These are phyloP conservation scores for Coccomyxa sp. DNA, from an alignment of 139 green algal species.

Conservation along the genomic window DNA sequence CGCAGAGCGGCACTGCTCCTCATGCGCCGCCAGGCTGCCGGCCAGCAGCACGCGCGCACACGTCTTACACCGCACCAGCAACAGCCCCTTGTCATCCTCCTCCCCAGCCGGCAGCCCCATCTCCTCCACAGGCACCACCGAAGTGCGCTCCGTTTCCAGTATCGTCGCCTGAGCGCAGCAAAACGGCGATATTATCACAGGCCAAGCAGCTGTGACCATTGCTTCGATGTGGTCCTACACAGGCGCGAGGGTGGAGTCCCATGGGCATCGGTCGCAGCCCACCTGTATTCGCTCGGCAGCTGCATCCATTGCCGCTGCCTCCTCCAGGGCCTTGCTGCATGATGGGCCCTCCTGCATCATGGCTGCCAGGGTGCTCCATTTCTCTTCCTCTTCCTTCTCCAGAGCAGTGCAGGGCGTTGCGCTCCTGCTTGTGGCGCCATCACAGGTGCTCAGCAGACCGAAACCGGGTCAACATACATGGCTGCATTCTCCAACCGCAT, in stretches of 20 bases:
- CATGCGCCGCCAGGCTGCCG: not conserved
- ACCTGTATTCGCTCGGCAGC: not conserved
- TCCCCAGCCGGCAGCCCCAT: not conserved
- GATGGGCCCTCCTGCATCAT: not conserved
- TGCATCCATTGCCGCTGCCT: not conserved
- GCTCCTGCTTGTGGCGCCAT: no score
- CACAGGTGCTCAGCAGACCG: no score
- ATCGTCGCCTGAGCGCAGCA: not conserved
- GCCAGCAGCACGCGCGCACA: not conserved
- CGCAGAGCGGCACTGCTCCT: not conserved
- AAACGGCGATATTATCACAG: not conserved
- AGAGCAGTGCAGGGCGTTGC: no score
- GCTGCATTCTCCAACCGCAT: no score
- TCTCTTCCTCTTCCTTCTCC: no score
- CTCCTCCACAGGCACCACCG: not conserved
- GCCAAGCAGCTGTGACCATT: not conserved
- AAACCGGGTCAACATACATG: no score
- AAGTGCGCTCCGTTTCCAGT: not conserved
- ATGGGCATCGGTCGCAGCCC: not conserved
- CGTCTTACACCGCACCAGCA: not conserved
- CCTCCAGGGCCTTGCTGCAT: not conserved
- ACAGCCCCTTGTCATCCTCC: not conserved
- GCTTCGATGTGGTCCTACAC: no score
- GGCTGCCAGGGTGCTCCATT: no score
- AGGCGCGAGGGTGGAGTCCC: not conserved